A percentile compares a stretch with the other conserved stretches of the same genome.
phyloP scores from a whole-genome alignment of 1,284 basidiomycete genomes.

The Cryptococcus sp. region DNA sequence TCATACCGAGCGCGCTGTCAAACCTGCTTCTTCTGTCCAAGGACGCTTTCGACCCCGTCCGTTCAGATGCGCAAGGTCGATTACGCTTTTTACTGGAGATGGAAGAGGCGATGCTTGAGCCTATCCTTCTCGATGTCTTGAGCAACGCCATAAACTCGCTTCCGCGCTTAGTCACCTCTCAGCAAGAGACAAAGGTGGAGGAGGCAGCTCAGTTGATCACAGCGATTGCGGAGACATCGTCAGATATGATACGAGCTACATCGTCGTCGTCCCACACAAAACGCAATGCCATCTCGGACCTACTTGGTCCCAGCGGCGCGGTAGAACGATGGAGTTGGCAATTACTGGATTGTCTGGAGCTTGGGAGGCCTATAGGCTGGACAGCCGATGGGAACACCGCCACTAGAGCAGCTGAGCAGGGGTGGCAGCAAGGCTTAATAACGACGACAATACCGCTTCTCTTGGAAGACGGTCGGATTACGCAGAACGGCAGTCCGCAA shows the following conservation, averaged over 20 bases:
- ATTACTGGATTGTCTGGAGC: slow-evolving; percentile 71
- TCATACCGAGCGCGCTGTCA: slow-evolving; percentile 64
- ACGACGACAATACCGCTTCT: slow-evolving; percentile 17
- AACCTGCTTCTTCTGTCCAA: slow-evolving; percentile 50
- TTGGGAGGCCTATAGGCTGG: slow-evolving; percentile 61
- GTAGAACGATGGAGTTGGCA: slow-evolving; percentile 88
- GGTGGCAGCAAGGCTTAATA: slow-evolving; percentile 45
- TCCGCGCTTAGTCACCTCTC: slow-evolving; percentile 69
- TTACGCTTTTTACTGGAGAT: slow-evolving; percentile 61
- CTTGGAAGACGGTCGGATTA: slow-evolving; percentile 16
- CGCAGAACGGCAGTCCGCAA: slow-evolving; percentile 42
- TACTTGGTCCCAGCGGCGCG: slow-evolving; percentile 77
- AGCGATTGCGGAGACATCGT: slow-evolving; percentile 64
- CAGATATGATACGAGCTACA: slow-evolving; percentile 20
- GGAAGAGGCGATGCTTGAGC: slow-evolving; percentile 50
- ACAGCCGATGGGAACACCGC: slow-evolving; percentile 46
- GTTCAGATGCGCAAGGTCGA: slow-evolving; percentile 56
- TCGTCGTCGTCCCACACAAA: slow-evolving; percentile 26
- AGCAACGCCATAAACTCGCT: slow-evolving; percentile 68
- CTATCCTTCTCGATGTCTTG: slow-evolving; percentile 40
- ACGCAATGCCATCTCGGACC: slow-evolving; percentile 58
- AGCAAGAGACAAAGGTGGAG: slow-evolving; percentile 69
- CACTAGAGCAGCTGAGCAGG: slow-evolving; percentile 43
- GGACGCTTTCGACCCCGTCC: slow-evolving; percentile 67
- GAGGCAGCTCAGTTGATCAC: slow-evolving; percentile 67